Evolutionary conservation across 2,329 filamentous ascomycete species (phyloP), one percentile per base, ranked within the genome.

Genomic region (Botrytis cinerea): DNA sequence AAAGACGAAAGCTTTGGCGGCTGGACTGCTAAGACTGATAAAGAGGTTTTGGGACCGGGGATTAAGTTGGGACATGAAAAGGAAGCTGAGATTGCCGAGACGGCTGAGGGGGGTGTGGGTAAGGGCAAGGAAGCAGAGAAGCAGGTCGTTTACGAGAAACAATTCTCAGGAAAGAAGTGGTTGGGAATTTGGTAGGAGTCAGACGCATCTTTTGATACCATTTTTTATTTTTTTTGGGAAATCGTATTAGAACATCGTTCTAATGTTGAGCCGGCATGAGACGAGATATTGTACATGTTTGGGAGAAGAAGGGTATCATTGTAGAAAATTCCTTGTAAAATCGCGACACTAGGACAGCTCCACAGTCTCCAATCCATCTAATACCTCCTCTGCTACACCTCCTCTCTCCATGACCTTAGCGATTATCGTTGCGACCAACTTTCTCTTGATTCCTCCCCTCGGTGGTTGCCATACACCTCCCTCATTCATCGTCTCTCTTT

Each of bases 391-490:
- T 6, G 92, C 94, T 43, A 98, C 91, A 48, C 94, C 94, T 0
- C 92, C 92, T 78, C 87, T 89, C 80, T 92, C 89, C 74, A 97
- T 82, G 46, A 94, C 92, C 81, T 91, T 89, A 81, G 91, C 89
- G 74, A 97, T 89, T 83, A 98, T 93, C 71, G 87, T 86, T 70
- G 90, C 88, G 76, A 98, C 84, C 28, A 96, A 85, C 7, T 84
- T 85, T 78, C 94, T 89, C 84, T 93, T 94, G 54, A 95, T 90
- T 2, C 95, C 95, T 57, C 95, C 95, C 46, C 94, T 83, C 46
- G 93, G 92, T 57, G 95, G 92, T 79, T 89, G 92, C 95, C 95
- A 98, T 43, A 97, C 93, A 2, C 93, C 91, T 74, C 92, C 90
- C 35, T 86, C 84, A 45, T 87, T 84, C 72, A 88, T 85, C 60